Evolutionary conservation across 257 asterid species (phyloP).

Genomic region (Solanum arcanum): DNA sequence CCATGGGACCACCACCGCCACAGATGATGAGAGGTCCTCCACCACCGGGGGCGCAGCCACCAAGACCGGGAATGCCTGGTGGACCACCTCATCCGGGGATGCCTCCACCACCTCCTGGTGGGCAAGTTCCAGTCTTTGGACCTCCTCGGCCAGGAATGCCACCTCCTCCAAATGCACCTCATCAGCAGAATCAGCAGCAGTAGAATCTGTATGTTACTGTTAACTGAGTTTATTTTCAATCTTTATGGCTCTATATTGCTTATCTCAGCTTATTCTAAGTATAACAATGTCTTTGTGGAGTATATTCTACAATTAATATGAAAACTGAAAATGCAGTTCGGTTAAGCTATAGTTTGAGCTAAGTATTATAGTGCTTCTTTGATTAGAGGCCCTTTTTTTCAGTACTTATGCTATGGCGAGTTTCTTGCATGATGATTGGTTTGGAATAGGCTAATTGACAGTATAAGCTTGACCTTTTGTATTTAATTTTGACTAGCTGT

Average conservation of each 20-base stretch:
- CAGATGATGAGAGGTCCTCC: constrained; percentile 83
- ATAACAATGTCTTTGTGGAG: background rate
- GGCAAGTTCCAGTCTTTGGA: constrained; percentile 49
- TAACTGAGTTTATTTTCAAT: background rate
- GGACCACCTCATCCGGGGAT: constrained; percentile 55
- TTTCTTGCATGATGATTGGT: background rate
- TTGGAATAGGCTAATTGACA: background rate
- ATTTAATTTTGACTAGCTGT: background rate
- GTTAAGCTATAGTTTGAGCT: background rate
- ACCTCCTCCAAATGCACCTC: constrained; percentile 48
- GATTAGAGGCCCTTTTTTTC: background rate
- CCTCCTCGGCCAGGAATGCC: constrained; percentile 95
- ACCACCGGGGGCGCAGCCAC: constrained; percentile 50
- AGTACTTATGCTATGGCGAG: background rate
- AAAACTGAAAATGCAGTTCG: background rate
- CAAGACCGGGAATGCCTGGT: constrained; percentile 78
- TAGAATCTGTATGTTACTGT: background rate
- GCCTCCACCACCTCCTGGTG: constrained; percentile 69
- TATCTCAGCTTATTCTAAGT: background rate
- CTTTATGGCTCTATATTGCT: background rate
- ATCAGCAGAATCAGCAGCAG: constrained; percentile 27
- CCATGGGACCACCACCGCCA: constrained; percentile 52
- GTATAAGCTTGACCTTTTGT: background rate
- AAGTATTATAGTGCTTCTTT: background rate
- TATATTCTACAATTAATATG: background rate